A percentile compares a stretch with the other conserved stretches of the same genome.
phyloP scores from a whole-genome alignment of 768 basidiomycete genomes.

The Rhizopogon vulgaris region DNA sequence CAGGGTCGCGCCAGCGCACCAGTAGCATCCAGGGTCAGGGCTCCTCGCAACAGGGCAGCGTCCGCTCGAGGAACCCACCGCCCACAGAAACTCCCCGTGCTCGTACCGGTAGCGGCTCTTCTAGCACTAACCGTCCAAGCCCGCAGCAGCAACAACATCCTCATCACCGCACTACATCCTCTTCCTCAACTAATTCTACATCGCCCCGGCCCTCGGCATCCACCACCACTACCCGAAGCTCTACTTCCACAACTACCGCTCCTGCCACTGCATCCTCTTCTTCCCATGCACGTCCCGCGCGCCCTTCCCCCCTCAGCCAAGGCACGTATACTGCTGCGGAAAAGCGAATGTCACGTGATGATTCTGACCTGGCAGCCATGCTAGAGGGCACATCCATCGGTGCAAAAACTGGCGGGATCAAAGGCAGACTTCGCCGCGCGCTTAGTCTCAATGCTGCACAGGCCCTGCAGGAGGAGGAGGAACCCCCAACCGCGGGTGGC shows the following conservation, averaged over 20 bases:
- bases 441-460: conserved; percentile 57
- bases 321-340: conserved; percentile 53
- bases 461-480: conserved; percentile 51
- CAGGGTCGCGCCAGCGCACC: conserved; percentile 57
- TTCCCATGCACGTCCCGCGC: conserved; percentile 23
- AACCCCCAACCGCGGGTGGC: conserved; percentile 22
- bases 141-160: conserved; percentile 17
- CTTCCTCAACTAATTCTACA: conserved; percentile 18
- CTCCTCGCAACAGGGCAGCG: conserved; percentile 31
- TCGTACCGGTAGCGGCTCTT: conserved; percentile 27
- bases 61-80: conserved; percentile 32
- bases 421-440: conserved; percentile 69
- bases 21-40: conserved; percentile 72
- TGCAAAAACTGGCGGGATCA: conserved; percentile 64
- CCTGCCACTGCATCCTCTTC: conserved; percentile 13
- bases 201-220: conserved; percentile 22
- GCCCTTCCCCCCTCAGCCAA: conserved; percentile 29
- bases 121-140: conserved; percentile 14
- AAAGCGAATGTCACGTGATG: conserved; percentile 73
- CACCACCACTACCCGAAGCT: conserved; percentile 22
- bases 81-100: conserved; percentile 22
- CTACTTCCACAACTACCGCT: conserved; percentile 12
- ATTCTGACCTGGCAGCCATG: conserved; percentile 61
- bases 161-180: conserved; percentile 27
- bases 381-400: conserved; percentile 36